Evolutionary conservation across 2,329 filamentous ascomycete species (phyloP), one percentile per base, ranked within the genome.

Genomic region (Helotiales sp.): DNA sequence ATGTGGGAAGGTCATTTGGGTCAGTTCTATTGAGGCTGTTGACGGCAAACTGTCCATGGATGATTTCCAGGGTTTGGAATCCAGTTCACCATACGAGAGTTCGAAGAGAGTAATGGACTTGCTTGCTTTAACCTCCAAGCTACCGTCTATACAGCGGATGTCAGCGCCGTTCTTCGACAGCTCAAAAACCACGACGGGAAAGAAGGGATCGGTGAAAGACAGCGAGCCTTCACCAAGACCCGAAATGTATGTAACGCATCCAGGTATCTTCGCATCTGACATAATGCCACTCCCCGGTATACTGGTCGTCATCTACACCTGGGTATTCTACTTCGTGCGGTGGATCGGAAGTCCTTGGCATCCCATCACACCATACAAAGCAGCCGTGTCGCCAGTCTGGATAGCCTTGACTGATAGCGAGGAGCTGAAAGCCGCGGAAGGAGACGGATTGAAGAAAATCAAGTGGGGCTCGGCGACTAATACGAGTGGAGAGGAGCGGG

Each of bases 331-430:
- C 77, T 50, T 97, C 17, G 88, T 88, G 15, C 91, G 95, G 70
- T 89, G 86, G 82, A 77, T 93, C 28, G 96, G 96, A 58, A 96
- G 92, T 2, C 92, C 92, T 11, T 99, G 96, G 96, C 95, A 98
- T 78, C 84, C 87, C 0, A 84, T 92, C 58, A 85, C 85, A n/a
- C 84, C 89, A 0, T 97, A 97, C 80, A 85, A 86, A 22, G 94
- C 91, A 49, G 93, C 94, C 7, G 86, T 85, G 57, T 88, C 93
- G 0, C 86, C 92, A 5, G 89, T 91, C 26, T 97, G 92, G 91
- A 80, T 97, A 6, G 87, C 91, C 0, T 85, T 98, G 13, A 85
- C 90, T 22, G 81, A 87, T 7, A 85, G 90, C 66, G 85, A 86
- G 17, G 82, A 83, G 22, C 82, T 94, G 15, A 86, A 92, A 60